Evolutionary conservation across 192 early-diverging fungal species (phyloP), one percentile per base, ranked within the genome.

Genomic region (Entomortierella parvispora): DNA sequence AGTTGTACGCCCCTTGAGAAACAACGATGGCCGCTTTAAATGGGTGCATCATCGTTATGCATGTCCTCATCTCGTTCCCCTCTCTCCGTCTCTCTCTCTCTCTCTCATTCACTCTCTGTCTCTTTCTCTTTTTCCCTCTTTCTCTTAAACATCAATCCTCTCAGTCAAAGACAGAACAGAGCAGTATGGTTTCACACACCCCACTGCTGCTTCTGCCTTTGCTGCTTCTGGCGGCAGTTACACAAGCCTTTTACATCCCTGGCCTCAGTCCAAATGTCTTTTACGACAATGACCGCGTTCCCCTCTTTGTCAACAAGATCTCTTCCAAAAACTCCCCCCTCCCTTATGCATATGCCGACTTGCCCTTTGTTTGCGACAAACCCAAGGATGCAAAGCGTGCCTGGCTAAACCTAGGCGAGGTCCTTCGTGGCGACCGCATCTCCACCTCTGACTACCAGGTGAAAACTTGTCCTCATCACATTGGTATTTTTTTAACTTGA

Each of bases 351-450:
- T 92, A 90, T 74, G 82, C 82, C 25, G 86, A 90, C 62, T 71
- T 90, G 28, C 81, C 82, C 6, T 90, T 91, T 62, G 81, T 92
- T 10, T 93, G 92, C 68, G 71, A 74, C 20, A 78, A 83, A 29
- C 60, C 65, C 22, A 71, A 61, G 29, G 58, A 61, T 40, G 60
- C 68, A 37, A 69, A 69, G 37, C 65, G 62, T 42, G 62, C 63
- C 9, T 81, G 80, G 80, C 58, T 85, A 25, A 80, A 80, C 76
- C 76, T 92, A 43, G 90, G 91, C 50, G 86, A 92, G 56, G 90
- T 91, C 15, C 66, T 93, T 51, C 81, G 90, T 26, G 92, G 92
- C 10, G 92, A 93, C 79, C 84, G 91, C 11, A 92, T 90, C 28
- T 85, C 83, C 2, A 83, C 79, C 26, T 88, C 87, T 9, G 85